Evolutionary conservation across 2,329 filamentous ascomycete species (phyloP), one percentile per base, ranked within the genome.

Genomic region (Colletotrichum tofieldiae): DNA sequence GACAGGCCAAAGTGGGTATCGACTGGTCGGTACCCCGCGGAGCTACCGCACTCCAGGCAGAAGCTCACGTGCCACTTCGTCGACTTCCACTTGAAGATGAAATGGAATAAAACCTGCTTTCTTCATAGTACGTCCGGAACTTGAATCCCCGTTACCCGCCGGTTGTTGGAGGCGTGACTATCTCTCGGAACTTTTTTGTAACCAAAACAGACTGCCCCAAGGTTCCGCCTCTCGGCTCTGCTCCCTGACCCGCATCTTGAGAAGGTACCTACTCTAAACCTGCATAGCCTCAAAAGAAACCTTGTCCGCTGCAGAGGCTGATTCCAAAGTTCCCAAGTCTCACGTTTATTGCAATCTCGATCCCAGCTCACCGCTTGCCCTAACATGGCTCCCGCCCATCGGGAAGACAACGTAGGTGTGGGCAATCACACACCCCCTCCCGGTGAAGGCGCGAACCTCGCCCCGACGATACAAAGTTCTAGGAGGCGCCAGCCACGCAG

Each of bases 21-120:
- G 4, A 9, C 6, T 20, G 18, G 35, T 59, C 51, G 56, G 43
- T 26, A 32, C 26, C 43, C 41, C 14, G 43, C 66, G 60, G 61
- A 65, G 37, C 54, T 39, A 5, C 49, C 14, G 51, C 60, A 26
- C 52, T 58, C 47, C 18, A 71, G 68, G 65, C 68, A 68, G 68
- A 71, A 68, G 58, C 65, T 62, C 64, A 71, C 68, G 65, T 68
- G 65, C 65, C 26, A 14, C 23, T 20, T 37, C 18, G 35, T 54
- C 43, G 29, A 60, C 70, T 47, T 23, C 20, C 14, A 16, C 23
- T 20, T 9, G 23, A 26, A 26, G 23, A 26, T 26, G 14, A n/a
- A 16, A 9, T 2, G 43, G 12, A 18, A 51, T 16, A 4, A 26
- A 43, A 45, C 26, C 4, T 35, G 3, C 29, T 20, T 47, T 35